Evolutionary conservation across 2,329 filamentous ascomycete genomes (phyloP).

Genomic region (Ceratocystis albifundus): DNA sequence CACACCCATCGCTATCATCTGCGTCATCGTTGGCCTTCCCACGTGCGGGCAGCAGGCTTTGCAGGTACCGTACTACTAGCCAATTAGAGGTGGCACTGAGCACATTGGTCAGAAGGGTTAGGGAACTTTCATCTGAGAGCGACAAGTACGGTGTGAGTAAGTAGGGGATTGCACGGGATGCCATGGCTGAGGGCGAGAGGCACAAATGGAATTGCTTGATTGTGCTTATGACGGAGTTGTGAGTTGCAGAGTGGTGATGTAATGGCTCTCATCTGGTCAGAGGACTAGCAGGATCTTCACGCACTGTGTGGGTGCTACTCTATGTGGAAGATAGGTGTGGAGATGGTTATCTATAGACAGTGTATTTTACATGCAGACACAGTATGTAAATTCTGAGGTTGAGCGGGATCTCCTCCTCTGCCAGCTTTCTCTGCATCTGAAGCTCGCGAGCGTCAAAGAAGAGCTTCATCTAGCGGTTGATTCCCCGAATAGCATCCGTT

Average conservation of each 20-base stretch:
- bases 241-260: background rate
- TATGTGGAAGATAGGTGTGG: no score
- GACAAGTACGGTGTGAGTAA: slow-evolving; percentile 53
- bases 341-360: background rate
- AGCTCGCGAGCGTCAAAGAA: no score
- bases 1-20: slow-evolving; percentile 28
- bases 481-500: background rate
- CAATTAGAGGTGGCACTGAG: slow-evolving; percentile 54
- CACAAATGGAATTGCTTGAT: background rate
- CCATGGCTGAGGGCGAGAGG: slow-evolving; percentile 29
- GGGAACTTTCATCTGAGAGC: slow-evolving; percentile 46
- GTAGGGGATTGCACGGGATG: slow-evolving; percentile 43
- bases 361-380: background rate
- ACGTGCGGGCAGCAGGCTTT: slow-evolving; percentile 31
- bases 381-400: background rate
- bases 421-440: no score
- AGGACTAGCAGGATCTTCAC: slow-evolving; percentile 11
- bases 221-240: background rate
- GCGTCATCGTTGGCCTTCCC: slow-evolving; percentile 21
- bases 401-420: no score
- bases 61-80: slow-evolving; percentile 49
- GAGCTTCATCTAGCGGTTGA: no score
- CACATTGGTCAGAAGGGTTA: slow-evolving; percentile 57
- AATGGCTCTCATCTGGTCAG: background rate
- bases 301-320: slow-evolving; percentile 8